Conservation (phyloP, 2,329 filamentous ascomycete species). For the Curvularia sp. region DNA sequence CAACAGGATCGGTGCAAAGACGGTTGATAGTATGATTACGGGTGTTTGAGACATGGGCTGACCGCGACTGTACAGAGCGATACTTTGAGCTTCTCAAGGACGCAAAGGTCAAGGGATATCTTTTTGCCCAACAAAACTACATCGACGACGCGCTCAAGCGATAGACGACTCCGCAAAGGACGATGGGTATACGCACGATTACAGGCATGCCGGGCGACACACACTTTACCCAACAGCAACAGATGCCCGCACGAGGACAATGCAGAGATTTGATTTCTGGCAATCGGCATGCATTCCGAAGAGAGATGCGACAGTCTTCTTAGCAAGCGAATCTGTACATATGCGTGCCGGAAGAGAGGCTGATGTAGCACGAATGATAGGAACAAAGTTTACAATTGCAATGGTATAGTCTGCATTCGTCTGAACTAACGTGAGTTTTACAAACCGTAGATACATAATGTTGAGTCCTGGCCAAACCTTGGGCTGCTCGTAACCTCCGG, state of each 20-base stretch:
- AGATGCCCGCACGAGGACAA: constrained; percentile 15
- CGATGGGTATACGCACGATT: constrained; percentile 5
- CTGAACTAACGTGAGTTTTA: constrained; percentile 8
- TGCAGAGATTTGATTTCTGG: constrained; percentile 18
- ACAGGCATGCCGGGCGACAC: constrained; percentile 6
- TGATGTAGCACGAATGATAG: constrained; percentile 12
- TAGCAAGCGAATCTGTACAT: constrained; percentile 40
- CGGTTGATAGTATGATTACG: too few species aligned
- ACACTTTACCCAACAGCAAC: constrained; percentile 3
- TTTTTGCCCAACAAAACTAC: constrained; percentile 83
- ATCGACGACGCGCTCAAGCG: constrained; percentile 47
- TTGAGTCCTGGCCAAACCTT: background rate
- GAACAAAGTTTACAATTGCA: constrained; percentile 14
- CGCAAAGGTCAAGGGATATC: constrained; percentile 77
- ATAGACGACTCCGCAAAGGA: constrained; percentile 12
- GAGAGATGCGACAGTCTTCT: constrained; percentile 24
- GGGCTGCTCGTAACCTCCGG: constrained; percentile 1
- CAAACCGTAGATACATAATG: background rate
- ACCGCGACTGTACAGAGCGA: constrained; percentile 64
- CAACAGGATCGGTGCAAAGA: background rate
- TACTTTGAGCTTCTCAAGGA: constrained; percentile 80
- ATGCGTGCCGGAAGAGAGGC: constrained; percentile 32
- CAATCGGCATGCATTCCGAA: constrained; percentile 9
- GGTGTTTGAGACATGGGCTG: constrained; percentile 23
- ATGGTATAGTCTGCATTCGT: constrained; percentile 10